phyloP scores from a whole-genome alignment of 306 rosid genomes.

The Dryas alaskensis region DNA sequence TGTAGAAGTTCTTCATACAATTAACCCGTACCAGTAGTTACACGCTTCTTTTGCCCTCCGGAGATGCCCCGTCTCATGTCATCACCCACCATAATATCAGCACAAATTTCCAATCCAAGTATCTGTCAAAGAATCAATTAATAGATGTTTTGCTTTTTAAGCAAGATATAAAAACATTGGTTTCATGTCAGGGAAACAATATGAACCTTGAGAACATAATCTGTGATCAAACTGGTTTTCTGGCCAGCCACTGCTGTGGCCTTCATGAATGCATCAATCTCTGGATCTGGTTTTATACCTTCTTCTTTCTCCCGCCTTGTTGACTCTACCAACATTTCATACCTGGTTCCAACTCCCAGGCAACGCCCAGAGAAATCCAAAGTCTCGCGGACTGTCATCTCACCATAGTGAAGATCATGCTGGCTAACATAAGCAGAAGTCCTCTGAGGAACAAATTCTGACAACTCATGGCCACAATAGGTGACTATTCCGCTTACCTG shows the following conservation, averaged over 20 bases:
- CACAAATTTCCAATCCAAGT: slow-evolving; percentile 74
- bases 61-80: slow-evolving; percentile 82
- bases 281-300: slow-evolving; percentile 69
- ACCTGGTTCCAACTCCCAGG: slow-evolving; percentile 69
- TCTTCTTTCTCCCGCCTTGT: slow-evolving; percentile 49
- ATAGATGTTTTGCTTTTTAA: slow-evolving; percentile 19
- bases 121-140: slow-evolving; percentile 46
- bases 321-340: slow-evolving; percentile 47
- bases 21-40: slow-evolving; percentile 54
- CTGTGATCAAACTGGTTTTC: slow-evolving; percentile 64
- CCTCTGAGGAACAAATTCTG: slow-evolving; percentile 71
- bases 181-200: background rate
- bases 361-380: slow-evolving; percentile 66
- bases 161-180: background rate
- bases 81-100: slow-evolving; percentile 68
- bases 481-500: slow-evolving; percentile 67
- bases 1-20: background rate
- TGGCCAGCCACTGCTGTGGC: slow-evolving; percentile 70
- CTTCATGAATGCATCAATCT: slow-evolving; percentile 86
- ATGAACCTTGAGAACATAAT: slow-evolving; percentile 75
- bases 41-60: slow-evolving; percentile 75
- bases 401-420: slow-evolving; percentile 75
- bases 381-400: slow-evolving; percentile 81
- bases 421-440: slow-evolving; percentile 78
- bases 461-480: slow-evolving; percentile 68